Evolutionary conservation across 106 monocot species (phyloP), one percentile per base, ranked within the genome.

Genomic region (Posidonia australis): DNA sequence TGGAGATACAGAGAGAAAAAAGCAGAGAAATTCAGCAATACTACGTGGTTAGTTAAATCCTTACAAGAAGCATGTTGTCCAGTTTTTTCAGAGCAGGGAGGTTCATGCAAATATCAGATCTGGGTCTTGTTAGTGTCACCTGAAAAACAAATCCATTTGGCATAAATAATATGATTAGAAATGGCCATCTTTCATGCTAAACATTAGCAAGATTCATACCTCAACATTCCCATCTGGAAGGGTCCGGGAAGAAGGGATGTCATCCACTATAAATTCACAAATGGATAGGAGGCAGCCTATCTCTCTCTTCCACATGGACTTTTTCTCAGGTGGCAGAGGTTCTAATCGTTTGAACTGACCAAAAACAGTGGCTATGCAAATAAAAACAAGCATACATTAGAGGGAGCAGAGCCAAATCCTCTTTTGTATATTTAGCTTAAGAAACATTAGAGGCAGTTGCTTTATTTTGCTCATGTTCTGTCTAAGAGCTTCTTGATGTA

Each of bases 361-460:
- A 53, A 98, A 98, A 13, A 98, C 85, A 13, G 87, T 91, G 9
- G 96, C 96, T 96, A n/a, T n/a, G n/a, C n/a, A n/a, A n/a, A n/a
- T n/a, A n/a, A n/a, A n/a, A n/a, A n/a, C n/a, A n/a, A n/a, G n/a
- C n/a, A n/a, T n/a, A n/a, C n/a, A n/a, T n/a, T n/a, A n/a, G n/a
- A n/a, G n/a, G n/a, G n/a, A n/a, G n/a, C n/a, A n/a, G n/a, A n/a
- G n/a, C n/a, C n/a, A n/a, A n/a, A n/a, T n/a, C n/a, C n/a, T n/a
- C n/a, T n/a, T n/a, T n/a, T n/a, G n/a, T n/a, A n/a, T n/a, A n/a
- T n/a, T n/a, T n/a, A n/a, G n/a, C n/a, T n/a, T n/a, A n/a, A n/a
- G n/a, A n/a, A n/a, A n/a, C n/a, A n/a, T n/a, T n/a, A n/a, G n/a
- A n/a, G n/a, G n/a, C n/a, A n/a, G n/a, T n/a, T n/a, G n/a, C n/a